These are phyloP conservation scores for Pseudocercospora fijiensis DNA, from an alignment of 2,329 filamentous ascomycete species.

Conservation along the genomic window DNA sequence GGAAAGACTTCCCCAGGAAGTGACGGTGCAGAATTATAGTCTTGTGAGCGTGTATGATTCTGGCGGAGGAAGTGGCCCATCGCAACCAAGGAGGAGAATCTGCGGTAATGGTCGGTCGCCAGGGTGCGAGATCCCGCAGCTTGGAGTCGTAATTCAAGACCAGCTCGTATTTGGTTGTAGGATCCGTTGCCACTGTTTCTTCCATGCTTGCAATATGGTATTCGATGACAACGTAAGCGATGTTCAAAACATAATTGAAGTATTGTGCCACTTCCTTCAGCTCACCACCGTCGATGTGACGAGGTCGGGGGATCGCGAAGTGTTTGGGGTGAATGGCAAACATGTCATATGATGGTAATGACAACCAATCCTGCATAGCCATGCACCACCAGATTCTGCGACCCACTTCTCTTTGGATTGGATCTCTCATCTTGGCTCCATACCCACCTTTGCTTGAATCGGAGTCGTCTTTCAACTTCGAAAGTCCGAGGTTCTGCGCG, in stretches of 20 bases:
- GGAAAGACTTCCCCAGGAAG: constrained; percentile 10
- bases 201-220: constrained; percentile 10
- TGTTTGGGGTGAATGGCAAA: constrained; percentile 13
- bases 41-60: constrained; percentile 7
- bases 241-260: constrained; percentile 8
- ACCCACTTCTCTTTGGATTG: constrained; percentile 4
- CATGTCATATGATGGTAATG: constrained; percentile 11
- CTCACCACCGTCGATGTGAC: not conserved
- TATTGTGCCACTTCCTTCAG: not conserved
- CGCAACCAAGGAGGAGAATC: not conserved
- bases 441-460: not conserved
- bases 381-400: constrained; percentile 16
- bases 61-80: not conserved
- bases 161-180: constrained; percentile 1
- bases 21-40: constrained; percentile 14
- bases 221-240: constrained; percentile 8
- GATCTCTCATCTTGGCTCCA: not conserved
- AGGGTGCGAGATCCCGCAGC: constrained; percentile 4
- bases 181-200: not conserved
- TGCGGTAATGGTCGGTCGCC: not conserved
- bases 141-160: constrained; percentile 13
- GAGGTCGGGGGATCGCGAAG: constrained; percentile 8
- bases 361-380: constrained; percentile 13
- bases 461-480: not conserved
- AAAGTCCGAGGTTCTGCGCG: constrained; percentile 9